phyloP scores from a whole-genome alignment of 768 basidiomycete genomes.

The Lentinula guzmanii region DNA sequence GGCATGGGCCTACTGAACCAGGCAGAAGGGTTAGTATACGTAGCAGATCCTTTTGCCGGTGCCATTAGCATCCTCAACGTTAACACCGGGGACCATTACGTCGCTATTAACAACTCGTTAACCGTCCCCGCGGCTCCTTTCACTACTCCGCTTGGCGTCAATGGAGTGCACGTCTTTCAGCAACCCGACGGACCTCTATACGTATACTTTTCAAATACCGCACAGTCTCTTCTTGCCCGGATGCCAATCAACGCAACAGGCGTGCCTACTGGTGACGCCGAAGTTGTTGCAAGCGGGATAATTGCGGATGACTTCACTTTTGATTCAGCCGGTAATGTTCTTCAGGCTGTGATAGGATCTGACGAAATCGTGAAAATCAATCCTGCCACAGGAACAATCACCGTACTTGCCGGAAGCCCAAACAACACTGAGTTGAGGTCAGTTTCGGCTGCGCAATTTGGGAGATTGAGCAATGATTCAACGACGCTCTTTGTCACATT shows the following conservation, averaged over 20 bases:
- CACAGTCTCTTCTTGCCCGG: background rate
- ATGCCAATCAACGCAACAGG: background rate
- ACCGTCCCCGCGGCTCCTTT: background rate
- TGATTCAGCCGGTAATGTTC: background rate
- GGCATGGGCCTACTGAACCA: background rate
- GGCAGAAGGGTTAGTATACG: background rate
- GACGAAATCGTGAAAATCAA: background rate
- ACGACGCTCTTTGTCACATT: background rate
- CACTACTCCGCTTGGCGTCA: background rate
- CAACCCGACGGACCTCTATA: background rate
- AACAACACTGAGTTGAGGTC: background rate
- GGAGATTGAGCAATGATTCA: background rate
- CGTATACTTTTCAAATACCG: background rate
- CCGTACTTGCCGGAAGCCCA: background rate
- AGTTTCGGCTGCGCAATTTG: background rate
- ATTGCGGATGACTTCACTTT: background rate
- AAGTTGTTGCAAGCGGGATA: background rate
- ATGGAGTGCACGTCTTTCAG: background rate
- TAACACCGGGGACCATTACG: background rate
- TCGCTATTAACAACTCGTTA: constrained; percentile 2
- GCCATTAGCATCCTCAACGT: background rate
- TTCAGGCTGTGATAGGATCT: background rate
- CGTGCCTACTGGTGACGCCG: background rate
- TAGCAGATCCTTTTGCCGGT: background rate
- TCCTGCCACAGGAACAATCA: background rate